Base-by-base conservation (phyloP, 2,329 filamentous ascomycete species). In the Penicillium sp. region DNA sequence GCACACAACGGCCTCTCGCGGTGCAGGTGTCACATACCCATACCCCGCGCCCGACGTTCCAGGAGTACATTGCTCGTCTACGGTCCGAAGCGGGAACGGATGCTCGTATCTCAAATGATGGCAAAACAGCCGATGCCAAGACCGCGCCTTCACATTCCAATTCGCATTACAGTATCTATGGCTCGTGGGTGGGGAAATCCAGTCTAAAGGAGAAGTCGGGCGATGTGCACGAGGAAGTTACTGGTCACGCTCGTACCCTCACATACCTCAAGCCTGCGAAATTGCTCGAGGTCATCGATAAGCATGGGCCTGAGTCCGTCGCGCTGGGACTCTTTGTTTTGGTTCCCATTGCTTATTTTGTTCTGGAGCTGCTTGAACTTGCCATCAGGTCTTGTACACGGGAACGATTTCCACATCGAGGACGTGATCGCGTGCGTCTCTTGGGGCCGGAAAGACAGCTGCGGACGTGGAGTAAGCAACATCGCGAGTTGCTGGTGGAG, bases 251-350 rank as follows among this genome's bases (percentile, higher is more conserved):
- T 29, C 24, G 26, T 6, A 41, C 21, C 15, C 12, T 45, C 13
- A 41, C 48, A 12, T 55, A 52, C 31, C 8, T 45, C 38, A 41
- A 52, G 2, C 21, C 47, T 4, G 31, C 51, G 3, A 47, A 50
- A 13, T 2, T 58, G 1, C 26, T 57, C 16, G 53, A 58, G 9
- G 8, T 58, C n/a, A n/a, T 60, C n/a, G 49, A 57, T 10, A 29
- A 39, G 26, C 62, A 70, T 51, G 59, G 59, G 2, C 62, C 60
- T 1, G 59, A 62, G 38, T 56, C 62, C 13, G 47, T 64, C 24
- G 59, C 49, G 0, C 28, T 65, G 6, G 49, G 48, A 6, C 52
- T 65, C 8, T 65, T 65, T 18, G 42, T 65, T 0, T 55, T 65
- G 2, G 47, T 61, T 4, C 62, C 63, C 1, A 50, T 62, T 21